Evolutionary conservation across 257 asterid genomes (phyloP).

Genomic region (Cynanchum wilfordii): DNA sequence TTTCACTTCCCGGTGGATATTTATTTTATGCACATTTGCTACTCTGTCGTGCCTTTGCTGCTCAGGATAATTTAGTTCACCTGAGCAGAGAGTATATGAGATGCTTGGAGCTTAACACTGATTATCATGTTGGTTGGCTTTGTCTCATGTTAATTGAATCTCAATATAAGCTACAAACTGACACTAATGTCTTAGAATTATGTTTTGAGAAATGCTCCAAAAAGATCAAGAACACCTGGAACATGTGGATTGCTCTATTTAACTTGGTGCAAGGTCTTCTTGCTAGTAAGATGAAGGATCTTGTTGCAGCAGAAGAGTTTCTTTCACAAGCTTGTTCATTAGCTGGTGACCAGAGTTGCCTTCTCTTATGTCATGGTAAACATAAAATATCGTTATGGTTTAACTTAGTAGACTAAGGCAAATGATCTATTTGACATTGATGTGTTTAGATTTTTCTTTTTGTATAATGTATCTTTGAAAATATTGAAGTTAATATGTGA

Average conservation of each 20-base stretch:
- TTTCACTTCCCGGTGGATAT: constrained; percentile 46
- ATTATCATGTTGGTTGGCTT: constrained; percentile 79
- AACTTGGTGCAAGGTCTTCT: constrained; percentile 75
- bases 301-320: constrained; percentile 63
- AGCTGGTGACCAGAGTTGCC: constrained; percentile 50
- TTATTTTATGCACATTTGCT: constrained; percentile 82
- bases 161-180: constrained; percentile 52
- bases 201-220: constrained; percentile 63
- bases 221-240: constrained; percentile 53
- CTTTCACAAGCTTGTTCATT: constrained; percentile 68
- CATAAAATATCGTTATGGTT: neutral
- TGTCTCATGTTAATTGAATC: constrained; percentile 68
- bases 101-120: constrained; percentile 77
- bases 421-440: neutral
- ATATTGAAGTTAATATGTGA: neutral
- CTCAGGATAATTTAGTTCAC: constrained; percentile 38
- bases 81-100: constrained; percentile 49
- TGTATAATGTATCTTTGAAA: neutral
- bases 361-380: constrained; percentile 83
- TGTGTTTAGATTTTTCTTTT: neutral
- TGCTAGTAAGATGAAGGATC: constrained; percentile 58
- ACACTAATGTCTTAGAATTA: constrained; percentile 38
- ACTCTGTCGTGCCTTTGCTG: constrained; percentile 79
- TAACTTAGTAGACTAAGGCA: neutral
- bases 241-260: constrained; percentile 62